Conservation (phyloP, 1,284 basidiomycete genomes). For the Marasmius fiardii region DNA sequence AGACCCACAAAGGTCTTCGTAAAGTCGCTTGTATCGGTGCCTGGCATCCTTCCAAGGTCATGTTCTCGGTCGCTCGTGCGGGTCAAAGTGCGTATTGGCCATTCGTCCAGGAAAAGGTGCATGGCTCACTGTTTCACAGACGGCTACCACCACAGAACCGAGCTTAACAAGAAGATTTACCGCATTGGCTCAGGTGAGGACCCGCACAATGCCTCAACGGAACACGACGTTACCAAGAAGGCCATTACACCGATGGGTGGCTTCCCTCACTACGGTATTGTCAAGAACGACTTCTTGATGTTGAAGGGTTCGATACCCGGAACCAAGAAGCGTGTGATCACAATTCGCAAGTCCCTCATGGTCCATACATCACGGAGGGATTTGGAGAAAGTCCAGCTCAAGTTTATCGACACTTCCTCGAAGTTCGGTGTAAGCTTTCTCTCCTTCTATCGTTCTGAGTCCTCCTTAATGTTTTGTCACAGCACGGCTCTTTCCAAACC, state of each 20-base stretch:
- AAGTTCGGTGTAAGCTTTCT: conserved; percentile 78
- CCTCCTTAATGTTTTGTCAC: conserved; percentile 14
- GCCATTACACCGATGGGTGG: conserved; percentile 97
- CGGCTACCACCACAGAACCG: conserved; percentile 98
- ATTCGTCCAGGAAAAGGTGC: not conserved
- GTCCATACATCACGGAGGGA: conserved; percentile 85
- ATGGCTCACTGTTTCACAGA: conserved; percentile 41
- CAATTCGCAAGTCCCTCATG: conserved; percentile 87
- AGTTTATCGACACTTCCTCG: conserved; percentile 98
- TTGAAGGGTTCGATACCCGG: conserved; percentile 94
- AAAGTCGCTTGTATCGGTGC: conserved; percentile 99
- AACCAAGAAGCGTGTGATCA: conserved; percentile 97
- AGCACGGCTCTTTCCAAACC: conserved; percentile 96
- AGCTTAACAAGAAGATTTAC: conserved; percentile 99
- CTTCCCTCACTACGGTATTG: conserved; percentile 98
- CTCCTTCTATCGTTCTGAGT: not conserved
- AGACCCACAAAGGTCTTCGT: conserved; percentile 99
- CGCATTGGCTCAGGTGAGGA: conserved; percentile 86
- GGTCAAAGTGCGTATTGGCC: conserved; percentile 81
- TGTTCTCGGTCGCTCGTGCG: conserved; percentile 99
- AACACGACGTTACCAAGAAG: conserved; percentile 93
- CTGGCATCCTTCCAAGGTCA: conserved; percentile 99
- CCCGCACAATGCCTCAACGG: conserved; percentile 87
- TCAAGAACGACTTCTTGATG: conserved; percentile 98
- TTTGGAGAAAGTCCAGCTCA: conserved; percentile 97